Evolutionary conservation across 2,329 filamentous ascomycete species (phyloP), one percentile per base, ranked within the genome.

Genomic region (Aspergillus sp.): DNA sequence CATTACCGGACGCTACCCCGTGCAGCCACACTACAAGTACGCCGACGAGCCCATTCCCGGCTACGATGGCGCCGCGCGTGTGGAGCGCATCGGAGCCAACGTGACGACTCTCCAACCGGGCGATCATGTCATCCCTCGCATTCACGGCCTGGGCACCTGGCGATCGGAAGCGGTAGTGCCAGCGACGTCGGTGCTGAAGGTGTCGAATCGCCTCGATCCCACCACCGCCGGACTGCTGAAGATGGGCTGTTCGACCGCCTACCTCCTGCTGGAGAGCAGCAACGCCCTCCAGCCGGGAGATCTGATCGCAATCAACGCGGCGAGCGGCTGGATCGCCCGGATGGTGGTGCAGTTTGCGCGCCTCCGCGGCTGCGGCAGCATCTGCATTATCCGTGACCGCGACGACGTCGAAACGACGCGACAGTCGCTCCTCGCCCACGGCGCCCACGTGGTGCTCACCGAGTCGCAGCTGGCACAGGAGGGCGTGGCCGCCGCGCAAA

Each of bases 341-440:
- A 47, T 47, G 45, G 45, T 47, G 45, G 45, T 47, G 2, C 30
- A 47, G 9, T 47, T 47, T 19, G 45, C 45, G 26, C 45, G 14
- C 13, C 45, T 47, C 8, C 19, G 17, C 13, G 45, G 45, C 14
- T 47, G 45, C 36, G 26, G 26, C 22, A 24, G 45, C 19, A 47
- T 47, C 45, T 47, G 45, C 32, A 30, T 47, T 8, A 47, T 47
- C 16, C 45, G 45, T n/a, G 45, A 47, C 45, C 45, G 45, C 4
- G 45, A 47, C 7, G 45, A 47, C 22, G 26, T 47, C 30, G 45
- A 36, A 32, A 17, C 30, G 22, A 36, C 45, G n/a, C 17, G 45
- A 8, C 45, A 47, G 19, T 36, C 45, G 3, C 45, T 47, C 14
- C 30, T 47, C 11, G 19, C 35, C 22, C 45, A 20, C 14, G 45